Base-by-base conservation (phyloP, 148 eudicot species). In the Pouteria glomerata region DNA sequence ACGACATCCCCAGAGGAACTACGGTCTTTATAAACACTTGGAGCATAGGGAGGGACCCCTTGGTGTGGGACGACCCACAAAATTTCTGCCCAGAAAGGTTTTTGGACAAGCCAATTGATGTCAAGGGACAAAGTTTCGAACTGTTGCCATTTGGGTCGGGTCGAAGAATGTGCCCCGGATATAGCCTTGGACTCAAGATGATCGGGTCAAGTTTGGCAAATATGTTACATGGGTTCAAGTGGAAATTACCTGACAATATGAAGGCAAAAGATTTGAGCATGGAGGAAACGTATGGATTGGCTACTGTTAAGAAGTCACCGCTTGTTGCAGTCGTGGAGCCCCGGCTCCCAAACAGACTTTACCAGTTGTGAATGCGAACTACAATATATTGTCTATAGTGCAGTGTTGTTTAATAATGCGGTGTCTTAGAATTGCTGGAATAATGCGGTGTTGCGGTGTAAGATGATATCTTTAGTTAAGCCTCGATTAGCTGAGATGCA, bases 91-190 rank as follows among this genome's bases (percentile, higher is more conserved):
- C 83, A 1, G 82, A 78, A 58, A 82, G 82, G 62, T 82, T 82
- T 45, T 13, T 76, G 4, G 82, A 80, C 29, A 72, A 35, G 27
- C 47, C 66, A 2, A 76, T 72, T 7, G 82, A 78, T 30, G 64
- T 78, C 39, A 45, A 74, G 63, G 85, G 85, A 3, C 57, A 73
- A 51, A 68, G 55, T 45, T 82, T 78, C 39, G 82, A 73, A 51
- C 8, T 82, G 19, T 61, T 82, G 71, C 82, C 85, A 12, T 82
- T 82, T 59, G 85, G 82, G 12, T 82, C 85, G 1, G 82, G 85
- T 0, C 21, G 85, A 59, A 75, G 85, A 73, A 78, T 67, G 74
- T 82, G 85, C 70, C 82, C 85, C 0, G 82, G 85, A 1, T 75
- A 75, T 31, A 72, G 34, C 30, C 75, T 78, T 26, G 82, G 80